Evolutionary conservation across 805 yeast species (phyloP).

Genomic region (Yamadazyma phyllophila): DNA sequence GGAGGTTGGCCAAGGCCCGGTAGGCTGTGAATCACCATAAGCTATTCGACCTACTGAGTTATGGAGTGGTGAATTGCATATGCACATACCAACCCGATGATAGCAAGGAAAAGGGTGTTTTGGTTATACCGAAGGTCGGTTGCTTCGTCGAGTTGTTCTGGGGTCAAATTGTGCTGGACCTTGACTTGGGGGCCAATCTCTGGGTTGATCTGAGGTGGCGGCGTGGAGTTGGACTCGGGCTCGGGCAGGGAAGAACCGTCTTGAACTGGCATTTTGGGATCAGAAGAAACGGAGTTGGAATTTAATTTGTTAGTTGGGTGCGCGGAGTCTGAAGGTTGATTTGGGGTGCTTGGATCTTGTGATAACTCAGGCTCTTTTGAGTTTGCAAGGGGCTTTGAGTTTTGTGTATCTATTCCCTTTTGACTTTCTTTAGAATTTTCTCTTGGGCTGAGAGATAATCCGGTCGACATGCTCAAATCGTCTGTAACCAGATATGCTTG

Average conservation of each 20-base stretch:
- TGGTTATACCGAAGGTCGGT: conserved; percentile 8
- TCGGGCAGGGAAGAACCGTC: no score
- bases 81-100: conserved; percentile 4
- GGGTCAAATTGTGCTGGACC: background rate
- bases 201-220: background rate
- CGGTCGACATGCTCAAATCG: background rate
- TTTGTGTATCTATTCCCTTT: background rate
- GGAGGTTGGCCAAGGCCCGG: background rate
- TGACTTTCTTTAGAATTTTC: background rate
- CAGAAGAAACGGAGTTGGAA: background rate
- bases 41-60: background rate
- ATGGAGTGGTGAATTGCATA: conserved; percentile 6
- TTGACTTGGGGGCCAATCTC: conserved; percentile 4
- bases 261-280: background rate
- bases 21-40: background rate
- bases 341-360: no score
- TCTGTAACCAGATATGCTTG: background rate
- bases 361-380: background rate
- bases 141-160: conserved; percentile 3
- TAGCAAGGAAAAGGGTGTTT: conserved; percentile 3
- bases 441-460: background rate
- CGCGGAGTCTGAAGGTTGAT: no score
- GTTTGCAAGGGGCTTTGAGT: background rate
- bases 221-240: no score
- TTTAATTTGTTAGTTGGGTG: background rate